phyloP scores from a whole-genome alignment of 352 stramenopile genomes.

The Phytophthora nicotianae region DNA sequence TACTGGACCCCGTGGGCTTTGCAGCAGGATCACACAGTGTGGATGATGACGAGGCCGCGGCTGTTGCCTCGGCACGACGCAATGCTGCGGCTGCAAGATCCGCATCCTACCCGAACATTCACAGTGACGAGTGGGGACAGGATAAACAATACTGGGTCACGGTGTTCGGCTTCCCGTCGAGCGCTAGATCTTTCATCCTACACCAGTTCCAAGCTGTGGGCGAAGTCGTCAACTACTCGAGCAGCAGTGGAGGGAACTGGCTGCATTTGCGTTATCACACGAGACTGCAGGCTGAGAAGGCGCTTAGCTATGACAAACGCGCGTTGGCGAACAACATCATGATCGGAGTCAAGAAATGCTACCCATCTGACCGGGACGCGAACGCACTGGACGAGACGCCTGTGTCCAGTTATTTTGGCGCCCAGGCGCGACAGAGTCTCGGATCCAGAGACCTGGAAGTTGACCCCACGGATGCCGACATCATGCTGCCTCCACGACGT shows the following conservation, averaged over 20 bases:
- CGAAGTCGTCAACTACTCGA: constrained; percentile 74
- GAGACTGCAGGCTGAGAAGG: constrained; percentile 81
- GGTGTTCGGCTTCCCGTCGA: constrained; percentile 77
- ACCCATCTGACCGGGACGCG: constrained; percentile 63
- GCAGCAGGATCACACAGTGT: constrained; percentile 38
- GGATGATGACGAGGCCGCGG: constrained; percentile 31
- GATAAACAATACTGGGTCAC: constrained; percentile 89
- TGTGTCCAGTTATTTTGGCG: constrained; percentile 58
- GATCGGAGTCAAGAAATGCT: constrained; percentile 84
- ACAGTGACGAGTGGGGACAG: constrained; percentile 76
- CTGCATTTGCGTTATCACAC: constrained; percentile 82
- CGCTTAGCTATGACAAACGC: constrained; percentile 70
- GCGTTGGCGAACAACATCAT: constrained; percentile 72
- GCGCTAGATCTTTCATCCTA: constrained; percentile 65
- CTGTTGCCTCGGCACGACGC: constrained; percentile 23
- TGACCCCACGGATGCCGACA: constrained; percentile 76
- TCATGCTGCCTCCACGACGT: constrained; percentile 79
- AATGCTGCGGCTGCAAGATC: constrained; percentile 27
- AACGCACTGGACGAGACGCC: constrained; percentile 62
- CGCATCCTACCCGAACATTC: constrained; percentile 53
- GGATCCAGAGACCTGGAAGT: constrained; percentile 72
- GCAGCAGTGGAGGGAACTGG: constrained; percentile 73
- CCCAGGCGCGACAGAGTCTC: constrained; percentile 46
- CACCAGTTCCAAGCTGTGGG: constrained; percentile 80
- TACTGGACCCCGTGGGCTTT: constrained; percentile 51